phyloP scores from a whole-genome alignment of 805 yeast genomes.

The Saccharomycopsis synnaedendra region DNA sequence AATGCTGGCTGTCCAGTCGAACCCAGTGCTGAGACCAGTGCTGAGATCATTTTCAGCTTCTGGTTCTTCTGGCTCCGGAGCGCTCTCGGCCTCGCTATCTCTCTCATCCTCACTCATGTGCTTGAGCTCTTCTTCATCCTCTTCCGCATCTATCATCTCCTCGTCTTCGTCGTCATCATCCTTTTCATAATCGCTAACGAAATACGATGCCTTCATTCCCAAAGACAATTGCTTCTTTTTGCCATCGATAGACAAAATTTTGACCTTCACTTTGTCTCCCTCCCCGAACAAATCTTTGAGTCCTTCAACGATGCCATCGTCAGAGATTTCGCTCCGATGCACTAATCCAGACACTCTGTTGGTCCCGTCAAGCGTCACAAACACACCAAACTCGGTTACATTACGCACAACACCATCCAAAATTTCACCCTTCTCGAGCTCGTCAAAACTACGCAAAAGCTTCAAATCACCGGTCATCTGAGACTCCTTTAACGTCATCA shows the following conservation, averaged over 20 bases:
- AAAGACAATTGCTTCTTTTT: conserved; percentile 69
- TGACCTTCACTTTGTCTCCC: conserved; percentile 87
- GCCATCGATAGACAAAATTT: conserved; percentile 49
- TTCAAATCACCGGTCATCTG: conserved; percentile 64
- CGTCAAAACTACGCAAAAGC: conserved; percentile 49
- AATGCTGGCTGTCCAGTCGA: conserved; percentile 92
- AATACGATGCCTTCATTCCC: conserved; percentile 93
- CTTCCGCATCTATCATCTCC: conserved; percentile 26
- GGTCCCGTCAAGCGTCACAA: conserved; percentile 69
- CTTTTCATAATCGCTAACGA: conserved; percentile 27
- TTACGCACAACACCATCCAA: conserved; percentile 69
- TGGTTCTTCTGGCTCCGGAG: conserved; percentile 23
- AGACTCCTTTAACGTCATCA: conserved; percentile 71
- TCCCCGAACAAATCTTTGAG: conserved; percentile 59
- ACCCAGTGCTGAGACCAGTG: conserved; percentile 72
- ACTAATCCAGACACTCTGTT: conserved; percentile 74
- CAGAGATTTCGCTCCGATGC: conserved; percentile 77
- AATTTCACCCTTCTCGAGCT: conserved; percentile 56
- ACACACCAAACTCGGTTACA: conserved; percentile 84
- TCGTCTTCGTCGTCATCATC: conserved; percentile 21
- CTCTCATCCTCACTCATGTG: conserved; percentile 22
- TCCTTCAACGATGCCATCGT: conserved; percentile 45
- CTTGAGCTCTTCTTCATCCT: conserved; percentile 24
- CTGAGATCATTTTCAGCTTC: conserved; percentile 21
- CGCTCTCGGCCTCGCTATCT: conserved; percentile 19